Evolutionary conservation across 306 rosid species (phyloP), one percentile per base, ranked within the genome.

Genomic region (Inga oerstediana): DNA sequence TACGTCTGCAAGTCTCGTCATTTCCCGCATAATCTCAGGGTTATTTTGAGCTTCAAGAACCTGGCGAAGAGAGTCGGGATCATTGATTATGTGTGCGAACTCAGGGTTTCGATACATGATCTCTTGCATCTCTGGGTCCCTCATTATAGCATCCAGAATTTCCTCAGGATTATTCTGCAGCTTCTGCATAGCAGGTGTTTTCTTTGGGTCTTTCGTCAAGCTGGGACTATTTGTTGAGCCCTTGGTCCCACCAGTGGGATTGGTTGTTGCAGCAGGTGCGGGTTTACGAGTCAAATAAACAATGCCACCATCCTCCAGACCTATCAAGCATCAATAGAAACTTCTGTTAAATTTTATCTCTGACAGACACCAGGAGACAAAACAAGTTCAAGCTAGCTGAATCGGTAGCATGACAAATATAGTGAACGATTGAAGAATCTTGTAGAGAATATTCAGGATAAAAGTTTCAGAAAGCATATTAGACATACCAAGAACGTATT

Each of bases 1-100:
- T 83, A 97, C 87, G 77, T 94, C 34, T 32, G 34, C 34, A 32
- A 32, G 2, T 32, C 34, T 32, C 3, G 0, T 32, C 34, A 32
- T 32, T 32, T 32, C 34, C 34, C 34, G 34, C 34, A 32, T 2
- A 3, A 32, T 32, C 34, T 32, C 98, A 37, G 98, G 97, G 80
- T 94, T 94, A 81, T 95, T 91, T 69, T 97, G 89, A 61, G 95
- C 97, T 86, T 94, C 98, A 58, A 94, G 92, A 56, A 95, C 91
- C 86, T 91, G 97, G 59, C 92, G 93, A 39, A 94, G 93, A 48
- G 91, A 91, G 76, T 86, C 84, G 51, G 98, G 98, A 92, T 94
- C 98, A 81, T 94, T 94, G 27, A 94, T 94, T 75, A 92, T 84
- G 61, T 94, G 97, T 11, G 91, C 93, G 48, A 94, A 87, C 88